Base-by-base conservation (phyloP, 148 eudicot genomes). In the Cornus florida region DNA sequence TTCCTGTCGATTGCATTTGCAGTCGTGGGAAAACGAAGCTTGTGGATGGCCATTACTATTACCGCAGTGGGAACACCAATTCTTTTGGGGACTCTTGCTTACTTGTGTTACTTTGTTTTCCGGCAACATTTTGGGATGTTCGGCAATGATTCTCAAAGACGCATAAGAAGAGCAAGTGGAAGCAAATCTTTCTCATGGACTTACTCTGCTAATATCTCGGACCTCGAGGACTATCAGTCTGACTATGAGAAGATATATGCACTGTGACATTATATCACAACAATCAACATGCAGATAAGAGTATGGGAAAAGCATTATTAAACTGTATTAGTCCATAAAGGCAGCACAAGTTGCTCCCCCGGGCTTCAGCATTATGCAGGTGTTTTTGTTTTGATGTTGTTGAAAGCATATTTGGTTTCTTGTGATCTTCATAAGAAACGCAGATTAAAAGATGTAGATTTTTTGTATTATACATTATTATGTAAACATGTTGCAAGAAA, bases 161-260 rank as follows among this genome's bases (percentile, higher is more conserved):
- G 93, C 64, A 87, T 94, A 70, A 90, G 82, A 78, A 82, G 93
- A 83, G 89, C 91, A 43, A 88, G 88, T 39, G 92, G 93, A 41
- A 92, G 98, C 82, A 94, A 92, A 75, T 94, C 98, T 38, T 94
- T 92, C 74, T 92, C 98, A 5, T 92, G 94, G 98, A 88, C 98
- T 0, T 78, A 88, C 79, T 94, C 98, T 19, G 90, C 87, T 12
- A 83, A 90, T 68, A 81, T 92, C 59, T 89, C 98, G 0, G 98
- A 92, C 35, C 43, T 75, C 11, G 97, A 92, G 16, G 98, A 93
- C 20, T 80, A 85, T 75, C 77, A 92, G 59, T 89, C 97, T 22
- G 97, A 94, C 56, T 87, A 79, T 32, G 92, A 90, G 83, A 90
- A 79, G 78, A 92, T 94, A 43, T 94, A 94, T 69, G 98, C 98